Evolutionary conservation across 1,139 yeast species (phyloP).

Genomic region (Sugiyamaella paludigena): DNA sequence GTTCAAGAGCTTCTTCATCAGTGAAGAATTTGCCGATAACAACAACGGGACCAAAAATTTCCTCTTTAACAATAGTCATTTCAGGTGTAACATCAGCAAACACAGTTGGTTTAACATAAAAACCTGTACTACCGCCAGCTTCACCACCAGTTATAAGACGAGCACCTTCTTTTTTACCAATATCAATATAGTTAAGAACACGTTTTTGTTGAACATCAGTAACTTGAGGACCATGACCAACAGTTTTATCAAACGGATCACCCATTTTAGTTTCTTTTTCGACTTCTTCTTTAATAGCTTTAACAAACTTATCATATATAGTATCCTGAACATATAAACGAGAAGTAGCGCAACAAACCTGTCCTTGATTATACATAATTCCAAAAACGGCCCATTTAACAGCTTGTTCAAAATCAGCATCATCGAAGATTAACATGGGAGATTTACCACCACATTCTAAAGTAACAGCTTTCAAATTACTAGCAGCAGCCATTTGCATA

Average conservation of each 20-base stretch:
- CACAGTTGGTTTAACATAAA: slow-evolving; percentile 65
- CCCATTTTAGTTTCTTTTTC: slow-evolving; percentile 28
- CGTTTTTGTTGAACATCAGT: slow-evolving; percentile 71
- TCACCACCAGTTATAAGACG: slow-evolving; percentile 72
- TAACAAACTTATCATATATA: slow-evolving; percentile 64
- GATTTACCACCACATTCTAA: slow-evolving; percentile 87
- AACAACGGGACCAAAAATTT: slow-evolving; percentile 86
- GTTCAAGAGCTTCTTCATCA: slow-evolving; percentile 64
- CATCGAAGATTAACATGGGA: slow-evolving; percentile 74
- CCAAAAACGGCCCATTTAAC: slow-evolving; percentile 59
- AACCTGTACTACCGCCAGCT: slow-evolving; percentile 74
- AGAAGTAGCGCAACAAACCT: slow-evolving; percentile 86
- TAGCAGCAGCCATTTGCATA: slow-evolving; percentile 62
- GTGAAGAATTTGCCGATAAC: slow-evolving; percentile 66
- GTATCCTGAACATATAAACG: slow-evolving; percentile 76
- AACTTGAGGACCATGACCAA: slow-evolving; percentile 85
- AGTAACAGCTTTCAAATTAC: slow-evolving; percentile 55
- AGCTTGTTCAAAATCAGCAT: slow-evolving; percentile 64
- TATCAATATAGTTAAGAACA: slow-evolving; percentile 66
- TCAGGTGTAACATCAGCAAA: slow-evolving; percentile 62
- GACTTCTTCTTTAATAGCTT: slow-evolving; percentile 42
- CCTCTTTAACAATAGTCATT: slow-evolving; percentile 64
- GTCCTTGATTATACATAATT: slow-evolving; percentile 81
- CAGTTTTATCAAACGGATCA: slow-evolving; percentile 46
- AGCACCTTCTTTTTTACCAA: slow-evolving; percentile 75